phyloP scores from a whole-genome alignment of 2,329 filamentous ascomycete genomes.

The Verticillium albo-atrum region DNA sequence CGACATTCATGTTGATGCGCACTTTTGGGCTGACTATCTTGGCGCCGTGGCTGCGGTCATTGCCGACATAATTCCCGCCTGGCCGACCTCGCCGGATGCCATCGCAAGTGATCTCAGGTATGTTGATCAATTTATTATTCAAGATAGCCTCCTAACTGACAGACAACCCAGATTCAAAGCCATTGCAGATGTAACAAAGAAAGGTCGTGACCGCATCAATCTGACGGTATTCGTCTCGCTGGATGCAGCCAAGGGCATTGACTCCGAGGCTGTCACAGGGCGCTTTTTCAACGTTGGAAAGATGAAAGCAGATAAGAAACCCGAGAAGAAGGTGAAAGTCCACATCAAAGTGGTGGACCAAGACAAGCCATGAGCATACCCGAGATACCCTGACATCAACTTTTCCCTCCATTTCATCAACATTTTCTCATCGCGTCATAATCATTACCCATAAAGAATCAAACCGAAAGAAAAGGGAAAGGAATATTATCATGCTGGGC shows the following conservation, averaged over 20 bases:
- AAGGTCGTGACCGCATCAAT: conserved; percentile 23
- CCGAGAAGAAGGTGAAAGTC: conserved; percentile 12
- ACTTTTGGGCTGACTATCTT: conserved; percentile 51
- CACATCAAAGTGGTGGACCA: conserved; percentile 6
- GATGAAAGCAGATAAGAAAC: conserved; percentile 10
- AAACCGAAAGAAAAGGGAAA: not conserved
- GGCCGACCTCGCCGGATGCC: conserved; percentile 29
- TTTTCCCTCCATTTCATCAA: not conserved
- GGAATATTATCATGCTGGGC: not conserved
- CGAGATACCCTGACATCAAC: not conserved
- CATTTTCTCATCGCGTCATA: not conserved
- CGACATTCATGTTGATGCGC: conserved; percentile 28
- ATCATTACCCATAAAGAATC: not conserved
- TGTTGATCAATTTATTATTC: conserved; percentile 14
- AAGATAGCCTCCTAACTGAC: not conserved
- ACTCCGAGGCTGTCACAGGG: conserved; percentile 23
- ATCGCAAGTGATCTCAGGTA: conserved; percentile 35
- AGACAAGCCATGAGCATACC: not conserved
- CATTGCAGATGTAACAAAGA: conserved; percentile 24
- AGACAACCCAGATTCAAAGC: conserved; percentile 12
- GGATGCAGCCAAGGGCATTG: conserved; percentile 21
- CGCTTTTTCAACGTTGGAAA: conserved; percentile 9
- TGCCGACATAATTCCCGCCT: conserved; percentile 34
- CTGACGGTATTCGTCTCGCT: conserved; percentile 29
- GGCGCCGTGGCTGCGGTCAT: conserved; percentile 43